Conservation (phyloP, 1,284 basidiomycete genomes). For the Apiotrichum sp. region DNA sequence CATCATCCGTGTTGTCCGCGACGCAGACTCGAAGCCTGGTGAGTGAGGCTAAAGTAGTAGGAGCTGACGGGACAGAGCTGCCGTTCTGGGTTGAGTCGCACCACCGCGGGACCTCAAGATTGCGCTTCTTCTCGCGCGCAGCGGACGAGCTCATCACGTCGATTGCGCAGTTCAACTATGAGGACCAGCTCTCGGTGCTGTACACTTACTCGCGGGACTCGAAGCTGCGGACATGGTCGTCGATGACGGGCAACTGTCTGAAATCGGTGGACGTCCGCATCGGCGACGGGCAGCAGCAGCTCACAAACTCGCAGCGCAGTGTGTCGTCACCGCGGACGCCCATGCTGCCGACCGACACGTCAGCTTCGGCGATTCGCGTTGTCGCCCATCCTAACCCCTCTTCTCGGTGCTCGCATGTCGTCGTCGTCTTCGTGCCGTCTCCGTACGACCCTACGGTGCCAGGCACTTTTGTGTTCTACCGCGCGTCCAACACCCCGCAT, state of each 20-base stretch:
- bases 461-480: conserved; percentile 44
- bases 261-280: conserved; percentile 40
- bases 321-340: conserved; percentile 1
- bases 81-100: conserved; percentile 31
- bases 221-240: conserved; percentile 68
- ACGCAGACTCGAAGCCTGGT: conserved; percentile 24
- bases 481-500: conserved; percentile 25
- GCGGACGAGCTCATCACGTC: conserved; percentile 35
- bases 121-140: conserved; percentile 35
- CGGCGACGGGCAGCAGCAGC: conserved; percentile 4
- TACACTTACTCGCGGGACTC: conserved; percentile 86
- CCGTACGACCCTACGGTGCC: conserved; percentile 30
- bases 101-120: conserved; percentile 29
- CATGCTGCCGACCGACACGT: conserved; percentile 7
- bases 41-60: neutral
- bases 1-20: conserved; percentile 60
- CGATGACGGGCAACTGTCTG: conserved; percentile 37
- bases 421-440: conserved; percentile 42
- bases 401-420: conserved; percentile 37
- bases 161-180: conserved; percentile 25
- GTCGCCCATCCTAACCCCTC: conserved; percentile 30
- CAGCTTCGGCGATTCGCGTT: conserved; percentile 34
- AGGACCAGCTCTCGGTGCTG: conserved; percentile 57
- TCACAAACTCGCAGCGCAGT: neutral
- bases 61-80: conserved; percentile 17